Conservation (phyloP, 2,329 filamentous ascomycete genomes). For the Dothiorella sarmentorum region DNA sequence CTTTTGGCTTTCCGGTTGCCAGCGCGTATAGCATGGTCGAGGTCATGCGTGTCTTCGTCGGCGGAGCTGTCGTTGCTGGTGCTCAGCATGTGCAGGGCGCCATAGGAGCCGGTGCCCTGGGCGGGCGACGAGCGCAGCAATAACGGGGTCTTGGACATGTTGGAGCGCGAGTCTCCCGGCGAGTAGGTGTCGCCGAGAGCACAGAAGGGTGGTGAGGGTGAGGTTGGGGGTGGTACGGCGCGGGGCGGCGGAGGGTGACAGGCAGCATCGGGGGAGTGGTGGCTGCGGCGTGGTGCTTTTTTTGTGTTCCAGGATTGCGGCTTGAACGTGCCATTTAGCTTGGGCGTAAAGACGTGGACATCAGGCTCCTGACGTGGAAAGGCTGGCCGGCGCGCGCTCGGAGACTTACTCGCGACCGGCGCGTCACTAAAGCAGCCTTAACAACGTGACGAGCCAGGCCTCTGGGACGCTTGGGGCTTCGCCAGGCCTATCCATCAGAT, state of each 20-base stretch:
- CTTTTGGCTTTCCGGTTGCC: conserved; percentile 24
- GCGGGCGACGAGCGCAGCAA: conserved; percentile 59
- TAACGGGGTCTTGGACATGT: conserved; percentile 53
- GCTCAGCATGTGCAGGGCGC: conserved; percentile 47
- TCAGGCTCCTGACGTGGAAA: conserved; percentile 13
- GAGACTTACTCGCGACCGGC: conserved; percentile 10
- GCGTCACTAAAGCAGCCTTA: conserved; percentile 10
- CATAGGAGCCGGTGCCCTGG: conserved; percentile 60
- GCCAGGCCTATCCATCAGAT: conserved; percentile 4
- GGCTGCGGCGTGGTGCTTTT: conserved; percentile 10
- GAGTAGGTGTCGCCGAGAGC: neutral
- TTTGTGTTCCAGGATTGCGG: conserved; percentile 12
- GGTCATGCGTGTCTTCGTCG: conserved; percentile 32
- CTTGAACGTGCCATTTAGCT: conserved; percentile 9
- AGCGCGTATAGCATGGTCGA: conserved; percentile 22
- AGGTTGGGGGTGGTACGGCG: conserved; percentile 3
- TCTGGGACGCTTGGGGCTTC: conserved; percentile 12
- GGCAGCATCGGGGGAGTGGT: conserved; percentile 14
- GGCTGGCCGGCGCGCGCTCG: conserved; percentile 2
- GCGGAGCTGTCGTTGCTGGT: conserved; percentile 34
- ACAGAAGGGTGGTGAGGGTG: neutral
- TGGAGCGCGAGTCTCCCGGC: conserved; percentile 2
- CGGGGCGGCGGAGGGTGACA: neutral
- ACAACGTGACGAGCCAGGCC: conserved; percentile 7
- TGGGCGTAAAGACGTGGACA: conserved; percentile 13